Evolutionary conservation across 257 asterid genomes (phyloP).

Genomic region (Gentiana macrophylla): DNA sequence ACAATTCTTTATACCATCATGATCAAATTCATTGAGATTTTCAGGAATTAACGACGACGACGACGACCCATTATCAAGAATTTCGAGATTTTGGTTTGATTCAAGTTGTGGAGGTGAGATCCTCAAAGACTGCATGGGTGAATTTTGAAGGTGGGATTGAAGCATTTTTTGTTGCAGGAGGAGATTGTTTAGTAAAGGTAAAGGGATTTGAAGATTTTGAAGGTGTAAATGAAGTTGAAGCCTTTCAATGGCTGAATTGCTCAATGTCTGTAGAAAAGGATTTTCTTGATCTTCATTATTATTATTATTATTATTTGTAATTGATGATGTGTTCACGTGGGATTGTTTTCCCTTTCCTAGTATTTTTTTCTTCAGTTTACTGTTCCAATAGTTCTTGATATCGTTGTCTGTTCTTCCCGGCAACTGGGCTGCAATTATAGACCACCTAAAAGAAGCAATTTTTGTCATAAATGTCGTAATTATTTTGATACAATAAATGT

Average conservation of each 20-base stretch:
- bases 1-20: slow-evolving; percentile 1
- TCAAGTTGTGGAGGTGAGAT: slow-evolving; percentile 7
- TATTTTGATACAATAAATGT: no score
- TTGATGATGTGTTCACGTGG: slow-evolving; percentile 20
- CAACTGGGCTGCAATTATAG: slow-evolving; percentile 89
- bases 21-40: slow-evolving; percentile 8
- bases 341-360: slow-evolving; percentile 67
- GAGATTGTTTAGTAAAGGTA: slow-evolving; percentile 45
- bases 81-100: slow-evolving; percentile 11
- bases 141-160: slow-evolving; percentile 33
- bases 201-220: slow-evolving; percentile 48
- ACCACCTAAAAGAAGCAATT: slow-evolving; percentile 42
- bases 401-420: slow-evolving; percentile 96
- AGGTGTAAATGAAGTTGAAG: slow-evolving; percentile 88
- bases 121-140: slow-evolving; percentile 12
- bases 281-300: slow-evolving; percentile 21
- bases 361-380: slow-evolving; percentile 68
- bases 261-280: slow-evolving; percentile 33
- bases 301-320: neutral
- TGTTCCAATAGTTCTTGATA: slow-evolving; percentile 94
- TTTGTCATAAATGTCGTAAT: no score
- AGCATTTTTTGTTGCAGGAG: slow-evolving; percentile 48
- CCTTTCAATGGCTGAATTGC: slow-evolving; percentile 83
- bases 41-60: slow-evolving; percentile 12
- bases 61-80: slow-evolving; percentile 12